These are phyloP conservation scores for Lagenidium sp. DNA, from an alignment of 352 stramenopile species.

Conservation along the genomic window DNA sequence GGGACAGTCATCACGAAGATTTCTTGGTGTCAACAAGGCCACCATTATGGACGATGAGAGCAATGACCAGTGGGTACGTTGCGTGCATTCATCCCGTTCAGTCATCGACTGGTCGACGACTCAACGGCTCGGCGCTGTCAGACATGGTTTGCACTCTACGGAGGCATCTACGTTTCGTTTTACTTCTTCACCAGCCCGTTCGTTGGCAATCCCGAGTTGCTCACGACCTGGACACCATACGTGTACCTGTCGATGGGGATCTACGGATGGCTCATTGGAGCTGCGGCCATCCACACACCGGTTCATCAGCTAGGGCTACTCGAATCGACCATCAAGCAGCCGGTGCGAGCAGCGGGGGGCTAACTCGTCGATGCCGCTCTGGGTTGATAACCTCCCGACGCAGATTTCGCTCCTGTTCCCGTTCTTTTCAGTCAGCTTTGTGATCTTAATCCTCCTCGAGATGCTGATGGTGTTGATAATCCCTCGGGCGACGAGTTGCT, in stretches of 20 bases:
- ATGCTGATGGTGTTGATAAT: conserved; percentile 58
- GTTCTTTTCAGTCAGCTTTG: conserved; percentile 79
- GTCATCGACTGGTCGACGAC: too few species aligned
- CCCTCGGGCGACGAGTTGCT: conserved; percentile 33
- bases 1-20: too few species aligned
- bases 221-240: conserved; percentile 82
- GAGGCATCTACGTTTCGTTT: conserved; percentile 74
- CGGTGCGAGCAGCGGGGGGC: conserved; percentile 35
- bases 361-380: not conserved
- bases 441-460: conserved; percentile 66
- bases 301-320: conserved; percentile 59
- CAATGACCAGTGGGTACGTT: conserved; percentile 15
- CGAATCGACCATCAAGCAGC: conserved; percentile 80
- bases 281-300: conserved; percentile 64
- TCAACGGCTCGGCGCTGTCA: conserved; percentile 11
- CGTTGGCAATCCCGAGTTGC: conserved; percentile 73
- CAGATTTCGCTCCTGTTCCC: conserved; percentile 80
- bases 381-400: too few species aligned
- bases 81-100: not conserved
- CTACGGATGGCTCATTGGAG: conserved; percentile 78
- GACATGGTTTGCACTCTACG: conserved; percentile 80
- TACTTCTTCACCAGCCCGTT: conserved; percentile 88
- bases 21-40: too few species aligned
- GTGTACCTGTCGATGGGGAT: conserved; percentile 84
- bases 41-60: conserved; percentile 6